Base-by-base conservation (phyloP, 345 rosid species). In the Stellera chamaejasme region DNA sequence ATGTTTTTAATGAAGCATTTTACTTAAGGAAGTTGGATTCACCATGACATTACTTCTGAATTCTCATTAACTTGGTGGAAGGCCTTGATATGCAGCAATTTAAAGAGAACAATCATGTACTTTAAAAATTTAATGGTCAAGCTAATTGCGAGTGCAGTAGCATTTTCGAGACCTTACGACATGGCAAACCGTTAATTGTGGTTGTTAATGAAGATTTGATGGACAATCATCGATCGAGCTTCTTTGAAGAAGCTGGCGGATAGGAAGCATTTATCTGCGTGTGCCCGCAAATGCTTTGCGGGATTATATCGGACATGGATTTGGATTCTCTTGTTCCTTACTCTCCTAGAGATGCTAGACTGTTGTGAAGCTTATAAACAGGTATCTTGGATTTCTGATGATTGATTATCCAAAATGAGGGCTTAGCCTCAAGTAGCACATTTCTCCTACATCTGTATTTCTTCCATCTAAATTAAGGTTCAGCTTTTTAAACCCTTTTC, bases 171-270 rank as follows among this genome's bases (percentile, higher is more conserved):
- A 85, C 92, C 7, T 46, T 93, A 55, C 77, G 65, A 56, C 84
- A 78, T 4, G 75, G 85, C 44, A 90, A 87, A 39, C 96, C 96
- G 46, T 72, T 90, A 62, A 82, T 93, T 41, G 97, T 93, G 32
- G 99, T 87, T 48, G 96, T 90, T 39, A 93, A 93, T 51, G 96
- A 93, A 77, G 92, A 87, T 69, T 63, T 93, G 50, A 93, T 93
- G 96, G 97, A 90, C 72, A 90, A 93, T 80, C 95, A 90, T 78
- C 99, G 87, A 52, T 74, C 74, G 99, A 93, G 66, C 79, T 93
- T 13, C 96, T 96, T 15, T 15, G 92, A 90, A 93, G 70, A 96
- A 83, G 48, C 75, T 90, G 41, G 95, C 92, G 16, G 92, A 87
- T 54, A 80, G 81, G 76, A 83, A 85, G 56, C 91, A 90, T 48